Conservation (phyloP, 2,329 filamentous ascomycete genomes). For the Penicillium sp. region DNA sequence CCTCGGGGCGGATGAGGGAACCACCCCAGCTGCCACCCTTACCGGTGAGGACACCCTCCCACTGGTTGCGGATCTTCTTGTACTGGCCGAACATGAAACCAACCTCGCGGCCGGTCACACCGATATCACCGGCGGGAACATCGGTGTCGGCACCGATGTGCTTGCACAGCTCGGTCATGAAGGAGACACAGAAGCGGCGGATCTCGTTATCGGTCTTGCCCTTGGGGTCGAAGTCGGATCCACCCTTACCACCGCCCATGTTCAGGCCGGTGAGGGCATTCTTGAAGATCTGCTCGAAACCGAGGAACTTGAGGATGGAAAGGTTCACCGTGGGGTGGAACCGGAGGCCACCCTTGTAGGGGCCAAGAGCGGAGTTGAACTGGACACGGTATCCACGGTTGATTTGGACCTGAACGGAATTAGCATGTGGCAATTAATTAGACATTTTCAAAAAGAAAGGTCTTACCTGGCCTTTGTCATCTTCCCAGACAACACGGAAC, state of each 20-base stretch:
- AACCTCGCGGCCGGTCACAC: slow-evolving; percentile 83
- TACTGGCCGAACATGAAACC: slow-evolving; percentile 93
- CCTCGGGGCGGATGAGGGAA: slow-evolving; percentile 86
- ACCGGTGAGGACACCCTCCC: slow-evolving; percentile 92
- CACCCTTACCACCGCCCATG: slow-evolving; percentile 97
- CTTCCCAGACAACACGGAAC: slow-evolving; percentile 95
- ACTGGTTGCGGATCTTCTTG: slow-evolving; percentile 76
- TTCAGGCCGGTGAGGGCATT: slow-evolving; percentile 91
- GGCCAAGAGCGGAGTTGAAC: slow-evolving; percentile 94
- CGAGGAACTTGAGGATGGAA: slow-evolving; percentile 82
- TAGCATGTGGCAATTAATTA: no score
- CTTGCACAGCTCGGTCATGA: slow-evolving; percentile 91
- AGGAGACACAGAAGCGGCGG: slow-evolving; percentile 87
- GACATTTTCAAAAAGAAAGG: no score
- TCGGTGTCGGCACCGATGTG: slow-evolving; percentile 96
- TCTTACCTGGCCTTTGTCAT: slow-evolving; percentile 63
- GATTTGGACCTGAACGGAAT: slow-evolving; percentile 54
- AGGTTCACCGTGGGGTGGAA: slow-evolving; percentile 69
- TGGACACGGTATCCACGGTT: slow-evolving; percentile 95
- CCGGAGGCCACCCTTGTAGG: slow-evolving; percentile 94
- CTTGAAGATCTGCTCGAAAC: slow-evolving; percentile 99
- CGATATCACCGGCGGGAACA: slow-evolving; percentile 93
- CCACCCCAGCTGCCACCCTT: slow-evolving; percentile 93
- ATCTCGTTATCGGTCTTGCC: slow-evolving; percentile 97
- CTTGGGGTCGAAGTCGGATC: slow-evolving; percentile 97